A percentile compares a stretch with the other conserved stretches of the same genome.
Evolutionary conservation across 192 early-diverging fungal genomes (phyloP).

Genomic region (Borealophlyctis nickersoniae): DNA sequence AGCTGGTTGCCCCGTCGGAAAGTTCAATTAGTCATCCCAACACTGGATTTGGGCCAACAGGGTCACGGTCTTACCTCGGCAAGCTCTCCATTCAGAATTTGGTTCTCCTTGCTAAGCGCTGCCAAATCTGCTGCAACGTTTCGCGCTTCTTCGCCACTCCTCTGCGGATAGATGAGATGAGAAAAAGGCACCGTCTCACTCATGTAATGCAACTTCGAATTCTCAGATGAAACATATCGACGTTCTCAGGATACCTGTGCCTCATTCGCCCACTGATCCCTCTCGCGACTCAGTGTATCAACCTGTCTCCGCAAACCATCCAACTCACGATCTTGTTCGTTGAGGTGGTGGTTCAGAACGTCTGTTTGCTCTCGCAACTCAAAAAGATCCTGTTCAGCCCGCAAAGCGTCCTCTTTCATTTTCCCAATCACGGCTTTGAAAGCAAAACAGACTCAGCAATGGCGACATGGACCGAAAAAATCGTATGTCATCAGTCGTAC

Average conservation of each 20-base stretch:
- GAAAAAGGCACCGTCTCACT: too few relatives aligned
- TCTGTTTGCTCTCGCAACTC: conserved; percentile 32
- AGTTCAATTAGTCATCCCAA: conserved; percentile 5
- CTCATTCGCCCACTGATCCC: conserved; percentile 10
- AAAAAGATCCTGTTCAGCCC: conserved; percentile 26
- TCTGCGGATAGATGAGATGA: too few relatives aligned
- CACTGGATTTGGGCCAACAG: not conserved
- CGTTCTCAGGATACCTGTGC: too few relatives aligned
- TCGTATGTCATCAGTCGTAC: conserved; percentile 4
- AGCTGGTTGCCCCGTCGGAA: conserved; percentile 13
- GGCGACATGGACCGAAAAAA: too few relatives aligned
- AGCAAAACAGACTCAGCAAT: not conserved
- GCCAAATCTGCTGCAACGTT: conserved; percentile 41
- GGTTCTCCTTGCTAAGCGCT: conserved; percentile 47
- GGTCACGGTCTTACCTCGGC: conserved; percentile 11
- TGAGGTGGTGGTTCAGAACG: conserved; percentile 27
- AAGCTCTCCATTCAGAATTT: conserved; percentile 40
- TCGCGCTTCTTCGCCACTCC: conserved; percentile 18
- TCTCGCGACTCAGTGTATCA: not conserved
- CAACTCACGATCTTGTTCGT: conserved; percentile 38
- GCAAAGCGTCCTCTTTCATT: conserved; percentile 1
- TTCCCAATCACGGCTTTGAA: conserved; percentile 6
- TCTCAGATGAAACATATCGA: too few relatives aligned
- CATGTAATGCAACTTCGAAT: too few relatives aligned
- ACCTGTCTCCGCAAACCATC: conserved; percentile 1